Percentiles rank a stretch among this genome's conserved stretches.
Conservation (phyloP, 352 stramenopile species). For the Phytophthora pseudosyringae region DNA sequence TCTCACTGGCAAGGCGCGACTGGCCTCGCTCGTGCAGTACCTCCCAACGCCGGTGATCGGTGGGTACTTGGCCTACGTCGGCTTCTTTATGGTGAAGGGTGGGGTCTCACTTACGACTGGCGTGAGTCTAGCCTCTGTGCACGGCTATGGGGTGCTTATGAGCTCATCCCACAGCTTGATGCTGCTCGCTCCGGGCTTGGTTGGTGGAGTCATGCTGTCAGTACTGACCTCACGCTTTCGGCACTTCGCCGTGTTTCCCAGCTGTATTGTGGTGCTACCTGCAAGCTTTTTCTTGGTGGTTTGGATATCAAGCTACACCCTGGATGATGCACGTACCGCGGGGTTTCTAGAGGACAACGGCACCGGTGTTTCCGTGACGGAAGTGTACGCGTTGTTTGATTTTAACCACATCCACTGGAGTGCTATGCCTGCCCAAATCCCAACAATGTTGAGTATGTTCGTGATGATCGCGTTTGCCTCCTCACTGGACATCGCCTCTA, state of each 20-base stretch:
- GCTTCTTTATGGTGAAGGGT: constrained; percentile 95
- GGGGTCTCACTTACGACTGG: constrained; percentile 89
- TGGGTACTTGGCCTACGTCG: constrained; percentile 97
- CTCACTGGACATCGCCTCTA: constrained; percentile 95
- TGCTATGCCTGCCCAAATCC: constrained; percentile 70
- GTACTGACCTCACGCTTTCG: constrained; percentile 68
- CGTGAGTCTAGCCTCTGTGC: constrained; percentile 67
- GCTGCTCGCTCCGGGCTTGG: constrained; percentile 79
- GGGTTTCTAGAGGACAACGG: constrained; percentile 83
- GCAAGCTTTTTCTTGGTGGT: constrained; percentile 90
- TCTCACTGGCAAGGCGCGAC: constrained; percentile 83
- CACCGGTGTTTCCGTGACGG: constrained; percentile 37
- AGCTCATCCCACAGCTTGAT: constrained; percentile 58
- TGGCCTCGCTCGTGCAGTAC: constrained; percentile 96
- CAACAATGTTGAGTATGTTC: constrained; percentile 92
- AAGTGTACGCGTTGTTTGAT: constrained; percentile 75
- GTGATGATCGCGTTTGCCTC: constrained; percentile 95
- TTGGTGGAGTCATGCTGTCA: constrained; percentile 77
- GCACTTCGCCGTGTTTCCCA: constrained; percentile 73
- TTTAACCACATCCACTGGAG: constrained; percentile 79
- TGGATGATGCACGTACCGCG: constrained; percentile 87
- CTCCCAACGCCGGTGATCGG: constrained; percentile 95
- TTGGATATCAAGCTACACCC: constrained; percentile 60
- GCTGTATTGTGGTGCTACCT: constrained; percentile 56
- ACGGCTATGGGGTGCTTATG: constrained; percentile 74